Conservation (phyloP, 345 rosid genomes). For the Crucihimalaya himalaica region DNA sequence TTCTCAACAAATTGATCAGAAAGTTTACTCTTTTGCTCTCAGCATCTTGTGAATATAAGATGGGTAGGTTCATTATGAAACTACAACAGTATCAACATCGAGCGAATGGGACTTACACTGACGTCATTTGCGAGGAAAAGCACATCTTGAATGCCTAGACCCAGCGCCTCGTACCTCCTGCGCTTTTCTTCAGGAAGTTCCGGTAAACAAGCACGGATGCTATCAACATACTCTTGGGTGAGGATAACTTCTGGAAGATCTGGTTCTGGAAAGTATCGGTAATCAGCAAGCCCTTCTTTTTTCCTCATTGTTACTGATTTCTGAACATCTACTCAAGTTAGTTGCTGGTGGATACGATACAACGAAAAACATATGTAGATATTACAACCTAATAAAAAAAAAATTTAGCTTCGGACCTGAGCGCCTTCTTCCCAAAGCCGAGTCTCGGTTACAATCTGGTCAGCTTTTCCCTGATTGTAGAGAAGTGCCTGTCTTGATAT, state of each 20-base stretch:
- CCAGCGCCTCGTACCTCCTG: slow-evolving; percentile 82
- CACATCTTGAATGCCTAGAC: slow-evolving; percentile 87
- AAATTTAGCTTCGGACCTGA: slow-evolving; percentile 62
- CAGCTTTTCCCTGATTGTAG: slow-evolving; percentile 63
- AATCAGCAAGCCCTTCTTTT: slow-evolving; percentile 96
- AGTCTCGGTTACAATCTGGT: slow-evolving; percentile 84
- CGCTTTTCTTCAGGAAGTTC: slow-evolving; percentile 94
- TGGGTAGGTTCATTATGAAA: not conserved
- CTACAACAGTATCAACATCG: not conserved
- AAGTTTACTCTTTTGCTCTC: not conserved
- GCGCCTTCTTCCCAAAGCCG: slow-evolving; percentile 97
- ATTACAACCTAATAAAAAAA: slow-evolving; percentile 1
- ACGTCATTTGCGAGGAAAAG: slow-evolving; percentile 91
- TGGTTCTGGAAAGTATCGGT: slow-evolving; percentile 94
- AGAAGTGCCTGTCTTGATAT: slow-evolving; percentile 76
- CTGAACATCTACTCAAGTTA: slow-evolving; percentile 49
- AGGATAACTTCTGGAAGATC: slow-evolving; percentile 90
- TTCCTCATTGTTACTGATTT: slow-evolving; percentile 93
- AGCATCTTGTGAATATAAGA: not conserved
- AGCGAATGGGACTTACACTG: slow-evolving; percentile 52
- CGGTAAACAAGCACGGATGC: slow-evolving; percentile 60
- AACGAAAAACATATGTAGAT: not conserved
- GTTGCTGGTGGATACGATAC: not conserved
- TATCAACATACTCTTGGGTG: slow-evolving; percentile 61
- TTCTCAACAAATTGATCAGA: not conserved